Conservation (phyloP, 2,329 filamentous ascomycete genomes). For the Kalaharituber pfeilii region DNA sequence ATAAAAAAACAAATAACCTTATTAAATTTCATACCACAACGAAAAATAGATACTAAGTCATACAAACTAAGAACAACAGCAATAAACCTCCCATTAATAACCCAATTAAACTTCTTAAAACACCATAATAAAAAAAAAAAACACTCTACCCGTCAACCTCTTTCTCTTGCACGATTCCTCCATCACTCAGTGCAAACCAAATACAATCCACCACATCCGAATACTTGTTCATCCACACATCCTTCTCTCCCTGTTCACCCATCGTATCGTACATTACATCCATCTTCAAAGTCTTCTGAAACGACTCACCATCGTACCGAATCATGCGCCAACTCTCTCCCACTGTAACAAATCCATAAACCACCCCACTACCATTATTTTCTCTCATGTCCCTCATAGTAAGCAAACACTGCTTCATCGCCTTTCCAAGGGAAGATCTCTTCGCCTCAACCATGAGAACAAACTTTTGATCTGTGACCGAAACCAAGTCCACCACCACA, state of each 20-base stretch:
- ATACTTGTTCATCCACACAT: constrained; percentile 1
- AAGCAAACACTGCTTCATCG: not conserved
- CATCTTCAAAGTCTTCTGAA: constrained; percentile 1
- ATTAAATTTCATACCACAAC: no score
- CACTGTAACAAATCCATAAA: constrained; percentile 6
- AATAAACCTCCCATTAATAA: no score
- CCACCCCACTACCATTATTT: not conserved
- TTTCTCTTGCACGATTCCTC: constrained; percentile 1
- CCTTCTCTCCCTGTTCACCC: not conserved
- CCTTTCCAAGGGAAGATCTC: not conserved
- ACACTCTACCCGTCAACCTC: not conserved
- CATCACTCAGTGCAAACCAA: constrained; percentile 1
- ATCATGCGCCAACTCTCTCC: constrained; percentile 3
- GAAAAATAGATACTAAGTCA: no score
- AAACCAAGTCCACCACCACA: not conserved
- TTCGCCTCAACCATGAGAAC: not conserved
- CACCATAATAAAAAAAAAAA: no score
- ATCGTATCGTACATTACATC: constrained; percentile 3
- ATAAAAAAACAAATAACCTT: no score
- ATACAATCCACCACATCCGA: constrained; percentile 2
- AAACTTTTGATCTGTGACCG: not conserved
- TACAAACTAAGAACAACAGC: no score
- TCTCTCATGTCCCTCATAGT: no score
- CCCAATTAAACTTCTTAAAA: no score
- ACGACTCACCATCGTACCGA: constrained; percentile 1